Percentiles rank a stretch among this genome's conserved stretches.
These are phyloP conservation scores for Geranomyces variabilis DNA, from an alignment of 192 early-diverging fungal species.

Conservation along the genomic window DNA sequence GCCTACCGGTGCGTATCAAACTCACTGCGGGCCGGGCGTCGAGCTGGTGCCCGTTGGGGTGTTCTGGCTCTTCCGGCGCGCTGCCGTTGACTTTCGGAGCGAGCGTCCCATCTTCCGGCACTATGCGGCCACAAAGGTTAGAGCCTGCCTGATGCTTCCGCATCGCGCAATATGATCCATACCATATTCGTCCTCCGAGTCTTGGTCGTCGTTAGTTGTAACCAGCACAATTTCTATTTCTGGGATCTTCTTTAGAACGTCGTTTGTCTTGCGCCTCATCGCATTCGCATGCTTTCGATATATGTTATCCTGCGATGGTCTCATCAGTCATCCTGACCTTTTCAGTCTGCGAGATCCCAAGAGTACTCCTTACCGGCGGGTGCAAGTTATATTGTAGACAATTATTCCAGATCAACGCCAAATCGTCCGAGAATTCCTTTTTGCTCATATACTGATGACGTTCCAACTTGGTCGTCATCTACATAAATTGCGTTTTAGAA, in stretches of 20 bases:
- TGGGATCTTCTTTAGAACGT: conserved; percentile 79
- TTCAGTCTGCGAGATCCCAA: no score
- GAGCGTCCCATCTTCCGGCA: no score
- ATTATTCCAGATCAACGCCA: conserved; percentile 90
- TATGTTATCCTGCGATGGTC: conserved; percentile 65
- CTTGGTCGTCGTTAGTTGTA: conserved; percentile 14
- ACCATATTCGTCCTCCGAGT: conserved; percentile 34
- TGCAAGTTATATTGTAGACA: conserved; percentile 90
- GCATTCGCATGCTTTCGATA: conserved; percentile 83
- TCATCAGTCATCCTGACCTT: not conserved
- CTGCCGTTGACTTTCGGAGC: no score
- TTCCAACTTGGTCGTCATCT: conserved; percentile 86
- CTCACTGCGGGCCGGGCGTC: no score
- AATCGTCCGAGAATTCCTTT: conserved; percentile 82
- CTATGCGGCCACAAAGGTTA: no score
- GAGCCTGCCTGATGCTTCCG: no score
- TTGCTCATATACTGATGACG: conserved; percentile 82
- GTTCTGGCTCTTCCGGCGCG: no score
- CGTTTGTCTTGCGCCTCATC: conserved; percentile 76
- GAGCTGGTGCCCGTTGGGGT: no score
- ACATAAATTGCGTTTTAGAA: not conserved
- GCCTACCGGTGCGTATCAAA: no score
- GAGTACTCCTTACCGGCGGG: conserved; percentile 47
- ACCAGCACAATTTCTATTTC: conserved; percentile 72
- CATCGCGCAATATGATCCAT: not conserved